Evolutionary conservation across 352 stramenopile species (phyloP).

Genomic region (Globisporangium canariense): DNA sequence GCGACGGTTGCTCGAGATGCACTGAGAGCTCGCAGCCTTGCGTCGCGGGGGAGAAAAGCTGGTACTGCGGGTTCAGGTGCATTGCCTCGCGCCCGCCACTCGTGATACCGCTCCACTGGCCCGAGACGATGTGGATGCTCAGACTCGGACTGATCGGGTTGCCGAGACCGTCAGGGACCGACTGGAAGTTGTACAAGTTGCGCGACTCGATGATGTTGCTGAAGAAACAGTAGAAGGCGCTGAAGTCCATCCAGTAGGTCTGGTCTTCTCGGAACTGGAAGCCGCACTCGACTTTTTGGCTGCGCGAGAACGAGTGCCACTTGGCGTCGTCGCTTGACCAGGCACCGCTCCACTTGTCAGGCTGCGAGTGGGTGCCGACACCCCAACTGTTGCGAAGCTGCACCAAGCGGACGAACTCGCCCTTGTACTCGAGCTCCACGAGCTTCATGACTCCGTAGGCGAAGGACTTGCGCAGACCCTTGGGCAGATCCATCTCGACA

Average conservation of each 20-base stretch:
- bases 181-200: slow-evolving; percentile 84
- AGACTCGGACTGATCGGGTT: slow-evolving; percentile 54
- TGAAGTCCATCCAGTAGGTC: slow-evolving; percentile 84
- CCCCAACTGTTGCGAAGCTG: slow-evolving; percentile 84
- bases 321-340: slow-evolving; percentile 71
- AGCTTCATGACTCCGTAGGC: slow-evolving; percentile 76
- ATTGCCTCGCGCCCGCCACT: slow-evolving; percentile 74
- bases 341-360: slow-evolving; percentile 63
- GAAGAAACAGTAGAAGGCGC: slow-evolving; percentile 78
- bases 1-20: slow-evolving; percentile 75
- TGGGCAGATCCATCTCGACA: slow-evolving; percentile 54
- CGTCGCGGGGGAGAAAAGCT: slow-evolving; percentile 63
- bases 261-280: slow-evolving; percentile 80
- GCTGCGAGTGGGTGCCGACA: slow-evolving; percentile 49
- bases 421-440: slow-evolving; percentile 66
- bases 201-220: slow-evolving; percentile 69
- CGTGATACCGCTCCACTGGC: slow-evolving; percentile 81
- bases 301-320: slow-evolving; percentile 69
- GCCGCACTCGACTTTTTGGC: slow-evolving; percentile 68
- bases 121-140: slow-evolving; percentile 68
- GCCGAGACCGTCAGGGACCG: slow-evolving; percentile 53
- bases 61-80: slow-evolving; percentile 85
- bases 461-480: slow-evolving; percentile 61
- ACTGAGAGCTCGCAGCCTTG: slow-evolving; percentile 47
- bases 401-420: slow-evolving; percentile 50